A percentile compares a stretch with the other conserved stretches of the same genome.
These are phyloP conservation scores for Brachypodium distachyon DNA, from an alignment of 202 grass and related monocot genomes.

Conservation along the genomic window DNA sequence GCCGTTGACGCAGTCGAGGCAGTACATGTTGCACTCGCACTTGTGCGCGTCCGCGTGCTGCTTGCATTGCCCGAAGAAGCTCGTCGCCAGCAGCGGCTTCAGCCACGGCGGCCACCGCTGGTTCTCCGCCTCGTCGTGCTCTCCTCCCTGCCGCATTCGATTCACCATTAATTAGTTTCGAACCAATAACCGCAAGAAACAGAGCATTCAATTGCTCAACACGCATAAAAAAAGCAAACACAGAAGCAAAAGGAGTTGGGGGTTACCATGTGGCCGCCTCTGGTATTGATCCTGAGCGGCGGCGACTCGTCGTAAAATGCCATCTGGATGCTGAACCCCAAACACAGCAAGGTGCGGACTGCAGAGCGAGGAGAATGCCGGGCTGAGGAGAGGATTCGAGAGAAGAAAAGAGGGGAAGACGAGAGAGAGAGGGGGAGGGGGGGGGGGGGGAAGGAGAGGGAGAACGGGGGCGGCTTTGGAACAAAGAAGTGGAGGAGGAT, in stretches of 20 bases:
- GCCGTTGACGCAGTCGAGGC: conserved; percentile 78
- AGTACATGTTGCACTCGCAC: conserved; percentile 98
- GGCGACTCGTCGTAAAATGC: conserved; percentile 51
- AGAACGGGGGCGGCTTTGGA: conserved; percentile 14
- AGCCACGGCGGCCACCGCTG: conserved; percentile 83
- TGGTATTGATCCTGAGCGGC: conserved; percentile 47
- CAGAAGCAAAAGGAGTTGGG: neutral
- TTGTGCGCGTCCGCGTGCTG: conserved; percentile 61
- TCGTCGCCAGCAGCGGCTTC: conserved; percentile 63
- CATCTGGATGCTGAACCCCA: conserved; percentile 24
- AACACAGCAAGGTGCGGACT: neutral
- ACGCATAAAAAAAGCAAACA: neutral
- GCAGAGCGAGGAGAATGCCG: neutral
- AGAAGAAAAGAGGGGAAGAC: neutral
- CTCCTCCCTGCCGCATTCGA: conserved; percentile 34
- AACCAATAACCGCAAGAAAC: neutral
- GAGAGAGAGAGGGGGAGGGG: neutral
- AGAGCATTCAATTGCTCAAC: neutral
- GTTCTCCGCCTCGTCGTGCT: conserved; percentile 29
- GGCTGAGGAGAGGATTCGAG: neutral
- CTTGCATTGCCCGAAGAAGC: conserved; percentile 97
- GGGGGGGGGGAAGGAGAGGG: too few relatives aligned
- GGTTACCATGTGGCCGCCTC: conserved; percentile 42
- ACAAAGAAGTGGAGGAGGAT: conserved; percentile 9
- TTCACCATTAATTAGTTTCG: conserved; percentile 8